Base-by-base conservation (phyloP, 495 filamentous ascomycete genomes). In the Recurvomyces mirabilis region DNA sequence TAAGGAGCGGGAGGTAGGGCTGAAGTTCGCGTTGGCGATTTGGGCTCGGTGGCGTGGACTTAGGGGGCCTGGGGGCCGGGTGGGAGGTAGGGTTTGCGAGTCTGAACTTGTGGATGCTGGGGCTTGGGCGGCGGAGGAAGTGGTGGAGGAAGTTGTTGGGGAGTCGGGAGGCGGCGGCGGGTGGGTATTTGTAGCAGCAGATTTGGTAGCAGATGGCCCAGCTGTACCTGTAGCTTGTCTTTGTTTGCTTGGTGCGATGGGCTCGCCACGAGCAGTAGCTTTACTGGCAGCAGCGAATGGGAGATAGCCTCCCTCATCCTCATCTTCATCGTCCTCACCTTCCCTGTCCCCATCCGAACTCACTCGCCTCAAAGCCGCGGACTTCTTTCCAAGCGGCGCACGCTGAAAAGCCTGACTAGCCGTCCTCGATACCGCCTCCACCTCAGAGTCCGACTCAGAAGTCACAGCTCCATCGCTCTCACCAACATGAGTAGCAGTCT, bases 231-330 rank as follows among this genome's bases (percentile, higher is more conserved):
- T 19, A 21, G 24, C 11, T 18, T 34, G 42, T 13, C 39, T 20
- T 37, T 24, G 38, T 24, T 33, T 2, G 7, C 10, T 15, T 21
- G 28, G 32, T 19, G 25, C 25, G 1, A 61, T 44, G 4, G 57
- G 47, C 23, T 52, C 35, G 10, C 36, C 14, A n/a, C n/a, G n/a
- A n/a, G n/a, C n/a, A n/a, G n/a, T n/a, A n/a, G n/a, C n/a, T n/a
- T n/a, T n/a, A n/a, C n/a, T n/a, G 4, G 43, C 18, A 4, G 56
- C 34, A 7, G 54, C 52, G 52, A 84, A 75, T 0, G 87, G 86
- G 2, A 91, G 70, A 54, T 89, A 93, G 0, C 82, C 78, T 1
- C 40, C 40, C 14, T 83, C 82, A 0, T 67, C 60, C 23, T 75
- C 72, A 29, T 63, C 62, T 12, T 74, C 72, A 7, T 72, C 77